A percentile compares a stretch with the other conserved stretches of the same genome.
Evolutionary conservation across 495 filamentous ascomycete species (phyloP).

Genomic region (Neurospora sp.): DNA sequence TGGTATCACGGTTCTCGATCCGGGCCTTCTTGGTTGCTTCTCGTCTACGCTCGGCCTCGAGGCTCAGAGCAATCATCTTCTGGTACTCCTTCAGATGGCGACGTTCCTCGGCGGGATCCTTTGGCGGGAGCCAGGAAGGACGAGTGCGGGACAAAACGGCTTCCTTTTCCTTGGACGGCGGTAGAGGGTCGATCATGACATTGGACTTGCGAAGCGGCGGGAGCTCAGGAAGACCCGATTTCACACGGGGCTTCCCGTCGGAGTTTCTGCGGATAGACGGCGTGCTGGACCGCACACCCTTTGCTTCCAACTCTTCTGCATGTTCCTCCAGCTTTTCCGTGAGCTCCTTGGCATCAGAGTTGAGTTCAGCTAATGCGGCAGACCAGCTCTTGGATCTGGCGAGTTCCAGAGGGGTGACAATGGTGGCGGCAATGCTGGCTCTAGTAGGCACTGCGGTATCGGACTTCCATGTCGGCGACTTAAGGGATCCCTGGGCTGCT

Average conservation of each 20-base stretch:
- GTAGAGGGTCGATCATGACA: conserved; percentile 92
- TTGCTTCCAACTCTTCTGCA: conserved; percentile 52
- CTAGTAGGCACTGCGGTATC: conserved; percentile 19
- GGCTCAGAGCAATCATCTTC: conserved; percentile 76
- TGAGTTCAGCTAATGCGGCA: conserved; percentile 64
- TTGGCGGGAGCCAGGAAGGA: conserved; percentile 91
- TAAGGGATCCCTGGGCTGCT: conserved; percentile 36
- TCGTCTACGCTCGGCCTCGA: conserved; percentile 54
- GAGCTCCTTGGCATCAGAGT: conserved; percentile 77
- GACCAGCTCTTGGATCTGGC: conserved; percentile 79
- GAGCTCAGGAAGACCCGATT: conserved; percentile 51
- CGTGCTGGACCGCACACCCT: conserved; percentile 25
- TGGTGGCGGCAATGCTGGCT: conserved; percentile 13
- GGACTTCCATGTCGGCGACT: conserved; percentile 37
- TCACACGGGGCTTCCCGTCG: conserved; percentile 46
- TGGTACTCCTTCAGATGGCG: conserved; percentile 87
- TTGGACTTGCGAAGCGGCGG: conserved; percentile 80
- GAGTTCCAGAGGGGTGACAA: conserved; percentile 22
- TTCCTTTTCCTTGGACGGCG: conserved; percentile 94
- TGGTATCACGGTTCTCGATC: conserved; percentile 37
- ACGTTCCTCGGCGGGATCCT: conserved; percentile 85
- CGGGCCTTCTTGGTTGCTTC: conserved; percentile 39
- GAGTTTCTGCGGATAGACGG: conserved; percentile 25
- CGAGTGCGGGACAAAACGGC: conserved; percentile 82
- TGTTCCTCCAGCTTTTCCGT: conserved; percentile 84